Evolutionary conservation across 805 yeast genomes (phyloP), one percentile per base, ranked within the genome.

Genomic region (Priceomyces carsonii): DNA sequence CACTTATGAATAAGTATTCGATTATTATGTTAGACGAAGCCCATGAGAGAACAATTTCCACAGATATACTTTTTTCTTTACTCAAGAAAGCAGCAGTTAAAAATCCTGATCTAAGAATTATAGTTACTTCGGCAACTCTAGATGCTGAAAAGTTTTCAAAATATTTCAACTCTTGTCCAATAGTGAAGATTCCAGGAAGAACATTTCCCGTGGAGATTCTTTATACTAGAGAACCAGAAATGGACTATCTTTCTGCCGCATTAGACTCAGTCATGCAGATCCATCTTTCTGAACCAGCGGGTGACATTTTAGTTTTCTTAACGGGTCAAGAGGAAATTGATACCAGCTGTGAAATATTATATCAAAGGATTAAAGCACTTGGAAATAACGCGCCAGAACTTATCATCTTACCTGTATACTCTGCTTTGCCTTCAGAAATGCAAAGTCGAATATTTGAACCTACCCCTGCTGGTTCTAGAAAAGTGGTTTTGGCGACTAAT

Each of bases 271-370:
- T 89, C 5, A 71, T 90, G 53, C 93, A 89, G 51, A 85, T 90
- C 19, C 97, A 90, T 57, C 69, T 85, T 2, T 77, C 89, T 10
- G 91, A 85, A 51, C 80, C 80, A 0, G 61, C 66, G 5, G 96
- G 95, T 30, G 96, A 87, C 54, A 82, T 87, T 14, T 55, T 87
- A 26, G 95, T 88, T 8, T 87, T 87, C 50, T 60, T 85, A 38
- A 85, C 95, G 0, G 99, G 99, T 50, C 95, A 90, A 53, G 97
- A 89, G 36, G 99, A 93, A 53, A 93, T 93, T 51, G 98, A 91
- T 51, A 78, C 91, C 0, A 79, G 95, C 47, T 83, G 95, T 53
- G 93, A 86, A 52, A 75, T 80, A 2, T 57, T 90, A 8, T 71
- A 63, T 33, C 83, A 84, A 43, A 71, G 84, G 38, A 74, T 85